These are phyloP conservation scores for Penicillium freii DNA, from an alignment of 2,329 filamentous ascomycete genomes.

Conservation along the genomic window DNA sequence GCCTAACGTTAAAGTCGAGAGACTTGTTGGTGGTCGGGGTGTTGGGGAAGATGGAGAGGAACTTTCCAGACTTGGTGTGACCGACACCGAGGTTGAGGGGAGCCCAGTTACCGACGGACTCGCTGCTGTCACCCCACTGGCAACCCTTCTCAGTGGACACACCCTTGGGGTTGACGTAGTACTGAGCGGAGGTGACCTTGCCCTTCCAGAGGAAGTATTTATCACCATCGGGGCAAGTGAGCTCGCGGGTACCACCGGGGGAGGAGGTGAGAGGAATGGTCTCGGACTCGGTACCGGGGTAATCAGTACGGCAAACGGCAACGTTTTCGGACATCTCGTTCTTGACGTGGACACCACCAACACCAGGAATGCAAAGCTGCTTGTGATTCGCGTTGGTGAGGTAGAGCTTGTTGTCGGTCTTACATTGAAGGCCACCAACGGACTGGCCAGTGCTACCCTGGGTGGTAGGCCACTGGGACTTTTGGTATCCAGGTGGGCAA, in stretches of 20 bases:
- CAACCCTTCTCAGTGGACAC: slow-evolving; percentile 67
- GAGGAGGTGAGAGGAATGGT: slow-evolving; percentile 69
- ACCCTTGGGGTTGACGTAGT: slow-evolving; percentile 90
- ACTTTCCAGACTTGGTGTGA: slow-evolving; percentile 65
- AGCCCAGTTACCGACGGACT: slow-evolving; percentile 74
- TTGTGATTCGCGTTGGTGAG: slow-evolving; percentile 66
- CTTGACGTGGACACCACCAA: slow-evolving; percentile 66
- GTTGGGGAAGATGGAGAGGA: slow-evolving; percentile 83
- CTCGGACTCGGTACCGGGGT: slow-evolving; percentile 88
- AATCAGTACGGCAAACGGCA: slow-evolving; percentile 89
- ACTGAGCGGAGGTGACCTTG: slow-evolving; percentile 80
- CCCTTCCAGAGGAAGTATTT: slow-evolving; percentile 77
- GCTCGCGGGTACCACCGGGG: slow-evolving; percentile 57
- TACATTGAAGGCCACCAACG: slow-evolving; percentile 80
- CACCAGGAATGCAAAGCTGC: slow-evolving; percentile 73
- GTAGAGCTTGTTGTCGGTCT: slow-evolving; percentile 69
- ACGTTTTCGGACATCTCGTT: slow-evolving; percentile 70
- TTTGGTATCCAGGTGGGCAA: slow-evolving; percentile 87
- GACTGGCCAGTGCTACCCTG: slow-evolving; percentile 83
- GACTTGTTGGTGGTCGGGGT: slow-evolving; percentile 65
- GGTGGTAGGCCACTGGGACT: slow-evolving; percentile 78
- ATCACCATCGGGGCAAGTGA: slow-evolving; percentile 72
- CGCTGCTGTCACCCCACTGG: slow-evolving; percentile 66
- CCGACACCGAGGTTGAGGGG: slow-evolving; percentile 84
- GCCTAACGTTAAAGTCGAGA: slow-evolving; percentile 77